Base-by-base conservation (phyloP, 164 flowering plant genomes). In the Kingdonia uniflora region DNA sequence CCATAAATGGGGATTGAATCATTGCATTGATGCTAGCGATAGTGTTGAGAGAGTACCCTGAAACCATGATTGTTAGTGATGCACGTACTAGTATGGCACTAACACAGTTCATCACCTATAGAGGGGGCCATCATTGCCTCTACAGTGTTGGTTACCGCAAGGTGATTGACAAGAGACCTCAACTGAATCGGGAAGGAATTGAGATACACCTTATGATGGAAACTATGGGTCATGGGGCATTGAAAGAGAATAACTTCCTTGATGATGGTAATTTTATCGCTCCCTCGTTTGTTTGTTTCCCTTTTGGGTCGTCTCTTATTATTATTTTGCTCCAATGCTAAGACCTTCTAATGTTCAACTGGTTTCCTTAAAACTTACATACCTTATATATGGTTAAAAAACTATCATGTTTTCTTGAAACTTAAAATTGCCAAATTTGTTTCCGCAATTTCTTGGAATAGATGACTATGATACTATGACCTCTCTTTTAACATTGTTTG, bases 151-250 rank as follows among this genome's bases (percentile, higher is more conserved):
- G 97, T 0, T 87, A 91, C 52, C 26, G 95, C 23, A 91, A 91
- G 56, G 97, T 91, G 5, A 91, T 91, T 35, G 97, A 87, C 48
- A 91, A 87, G 63, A 95, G 97, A 1, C 74, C 76, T 56, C 78
- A 80, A 46, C 89, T 91, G 37, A 85, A 91, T 52, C 49, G 64
- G 68, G 96, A 84, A 48, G 95, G 86, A 5, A 16, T 83, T 40
- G 89, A 90, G 57, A 69, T 95, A 1, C 95, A 91, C 66, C 86
- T 91, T 14, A 85, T 85, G 96, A 91, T 91, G 95, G 96, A 91
- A 61, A 91, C 97, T 0, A 68, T 89, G 0, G 97, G 97, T 1
- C 97, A 91, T 66, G 97, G 97, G 15, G 97, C 96, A 17, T 77
- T 91, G 1, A 81, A 80, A 42, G 97, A 91, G 68, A 91, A 91